Base-by-base conservation (phyloP, 2,329 filamentous ascomycete species). In the Verticillium nonalfalfae region DNA sequence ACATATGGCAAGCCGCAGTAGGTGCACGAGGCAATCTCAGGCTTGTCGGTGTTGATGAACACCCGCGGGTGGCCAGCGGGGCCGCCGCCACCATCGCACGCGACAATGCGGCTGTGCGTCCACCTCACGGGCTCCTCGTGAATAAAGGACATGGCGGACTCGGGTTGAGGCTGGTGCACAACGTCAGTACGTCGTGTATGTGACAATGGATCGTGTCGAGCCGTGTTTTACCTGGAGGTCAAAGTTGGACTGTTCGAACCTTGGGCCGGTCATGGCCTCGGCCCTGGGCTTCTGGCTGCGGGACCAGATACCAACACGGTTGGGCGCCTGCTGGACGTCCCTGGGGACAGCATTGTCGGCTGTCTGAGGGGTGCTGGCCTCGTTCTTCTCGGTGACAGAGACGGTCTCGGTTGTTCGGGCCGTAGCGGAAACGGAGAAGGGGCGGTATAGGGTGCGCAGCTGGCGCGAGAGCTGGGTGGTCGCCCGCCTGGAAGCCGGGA, bases 21-120 rank as follows among this genome's bases (percentile, higher is more conserved):
- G 72, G 85, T 89, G 82, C 95, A 99, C 74, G 82, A 81, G 76
- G 86, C 86, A 70, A 99, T 97, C 81, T 98, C 88, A 54, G 95
- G 91, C 83, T 97, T 98, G 79, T 99, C 95, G 67, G 90, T 89
- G 79, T 99, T 99, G 85, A 99, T 99, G 76, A 93, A 99, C 78
- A 99, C 90, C 72, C 86, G 86, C 58, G 95, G 95, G 76, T 99
- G 95, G 54, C 95, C 95, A 60, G 91, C 80, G 36, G 93, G 89
- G 56, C 94, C 95, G 68, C 93, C 93, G 62, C 94, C 95, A 62
- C 95, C 95, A 71, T 98, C 93, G 74, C 95, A 99, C 55, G 88
- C 87, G 59, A 96, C 94, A 57, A 90, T 77, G 64, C 88, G 85
- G 66, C 91, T 85, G 73, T 97, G 89, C 63, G 89, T 91, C 94